Evolutionary conservation across 306 rosid genomes (phyloP).

Genomic region (Gleditsia sinensis): DNA sequence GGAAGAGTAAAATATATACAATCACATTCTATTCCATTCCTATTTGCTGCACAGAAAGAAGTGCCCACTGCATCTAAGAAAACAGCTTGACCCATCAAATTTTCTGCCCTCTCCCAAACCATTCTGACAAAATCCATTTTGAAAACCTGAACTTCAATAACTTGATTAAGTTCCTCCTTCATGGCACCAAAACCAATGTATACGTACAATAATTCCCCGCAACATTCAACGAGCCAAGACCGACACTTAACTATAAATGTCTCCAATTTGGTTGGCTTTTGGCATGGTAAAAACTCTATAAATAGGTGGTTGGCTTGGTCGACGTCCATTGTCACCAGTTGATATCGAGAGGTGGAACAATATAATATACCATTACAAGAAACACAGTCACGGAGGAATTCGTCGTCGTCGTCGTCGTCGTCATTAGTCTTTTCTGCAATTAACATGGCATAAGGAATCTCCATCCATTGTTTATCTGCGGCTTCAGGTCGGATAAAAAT

Average conservation of each 20-base stretch:
- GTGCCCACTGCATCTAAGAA: background rate
- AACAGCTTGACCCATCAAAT: background rate
- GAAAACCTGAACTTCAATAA: no score
- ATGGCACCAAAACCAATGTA: background rate
- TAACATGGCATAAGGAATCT: background rate
- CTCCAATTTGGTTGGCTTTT: background rate
- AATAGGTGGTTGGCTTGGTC: background rate
- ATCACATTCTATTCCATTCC: background rate
- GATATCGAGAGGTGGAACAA: background rate
- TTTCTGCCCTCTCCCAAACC: background rate
- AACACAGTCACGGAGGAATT: background rate
- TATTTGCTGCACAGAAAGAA: background rate
- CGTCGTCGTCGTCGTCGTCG: background rate
- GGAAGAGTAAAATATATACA: no score
- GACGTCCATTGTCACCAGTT: background rate
- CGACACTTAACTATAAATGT: background rate
- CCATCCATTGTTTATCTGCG: background rate
- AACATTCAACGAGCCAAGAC: background rate
- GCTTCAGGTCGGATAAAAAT: background rate
- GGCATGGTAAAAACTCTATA: background rate
- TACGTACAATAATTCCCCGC: background rate
- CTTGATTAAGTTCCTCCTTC: no score
- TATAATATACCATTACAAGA: background rate
- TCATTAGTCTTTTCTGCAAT: background rate
- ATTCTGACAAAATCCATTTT: background rate